Conservation (phyloP, 345 rosid species). For the Brassica carinata region DNA sequence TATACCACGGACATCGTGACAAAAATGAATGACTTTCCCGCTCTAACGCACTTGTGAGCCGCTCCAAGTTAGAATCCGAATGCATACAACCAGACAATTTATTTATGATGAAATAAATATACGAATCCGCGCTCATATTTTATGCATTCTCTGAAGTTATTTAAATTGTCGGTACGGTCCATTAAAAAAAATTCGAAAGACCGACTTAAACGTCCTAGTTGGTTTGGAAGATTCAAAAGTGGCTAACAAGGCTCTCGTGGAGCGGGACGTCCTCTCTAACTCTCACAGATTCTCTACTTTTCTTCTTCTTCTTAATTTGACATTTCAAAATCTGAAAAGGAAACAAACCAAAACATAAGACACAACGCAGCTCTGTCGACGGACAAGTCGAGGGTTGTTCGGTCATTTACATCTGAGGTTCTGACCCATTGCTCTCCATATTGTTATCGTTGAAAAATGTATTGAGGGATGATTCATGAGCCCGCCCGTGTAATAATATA, state of each 20-base stretch:
- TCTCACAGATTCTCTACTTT: not conserved
- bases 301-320: not conserved
- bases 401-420: not conserved
- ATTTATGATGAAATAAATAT: not conserved
- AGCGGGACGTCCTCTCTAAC: not conserved
- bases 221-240: not conserved
- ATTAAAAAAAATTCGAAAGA: not conserved
- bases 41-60: not conserved
- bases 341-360: not conserved
- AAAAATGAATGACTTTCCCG: not conserved
- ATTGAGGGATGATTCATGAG: not conserved
- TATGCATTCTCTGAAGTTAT: not conserved
- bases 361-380: not conserved
- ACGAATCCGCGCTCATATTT: not conserved
- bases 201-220: not conserved
- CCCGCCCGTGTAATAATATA: not conserved
- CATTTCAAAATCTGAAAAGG: not conserved
- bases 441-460: not conserved
- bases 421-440: not conserved
- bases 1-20: not conserved
- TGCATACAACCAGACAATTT: not conserved
- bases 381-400: not conserved
- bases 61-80: not conserved
- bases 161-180: not conserved
- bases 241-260: not conserved